Evolutionary conservation across 768 basidiomycete genomes (phyloP), one percentile per base, ranked within the genome.

Genomic region (Omphalotus guepiniiformis): DNA sequence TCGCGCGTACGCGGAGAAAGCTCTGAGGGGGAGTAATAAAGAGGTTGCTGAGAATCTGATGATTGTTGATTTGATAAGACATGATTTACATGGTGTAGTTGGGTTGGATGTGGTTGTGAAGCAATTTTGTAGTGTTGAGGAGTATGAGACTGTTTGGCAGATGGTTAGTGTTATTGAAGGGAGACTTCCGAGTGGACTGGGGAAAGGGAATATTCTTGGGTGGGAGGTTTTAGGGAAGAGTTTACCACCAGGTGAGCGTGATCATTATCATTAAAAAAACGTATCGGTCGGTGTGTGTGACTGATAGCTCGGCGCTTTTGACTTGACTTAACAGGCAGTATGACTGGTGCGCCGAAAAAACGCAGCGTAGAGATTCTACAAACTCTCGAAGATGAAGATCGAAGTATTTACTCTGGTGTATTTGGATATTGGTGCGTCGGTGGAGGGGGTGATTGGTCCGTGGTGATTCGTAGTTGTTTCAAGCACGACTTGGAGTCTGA

Each of bases 321-420:
- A n/a, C n/a, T n/a, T n/a, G n/a, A n/a, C n/a, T n/a, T n/a, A n/a
- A n/a, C 50, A 93, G 92, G 93, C 1, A 93, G 91, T 49, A 97
- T 97, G 94, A 96, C 93, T 2, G 94, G 94, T 29, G 94, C 94
- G 0, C 94, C 94, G 0, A 97, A 96, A 69, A 85, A 94, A 57
- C 83, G 94, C 26, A 91, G 88, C 47, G 85, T 95, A 6, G 88
- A 95, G 64, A 84, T 97, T 28, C 73, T 97, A 6, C 87, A 88
- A 51, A 72, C 71, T 1, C 75, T 95, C 2, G 94, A 97, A 63
- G 76, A 74, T 38, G 62, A 73, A 30, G 76, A 83, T 38, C 79
- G 94, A 21, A 78, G 82, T 21, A 70, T 93, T 15, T 97, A 97
- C 61, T 96, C 94, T 15, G 93, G 93, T 27, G 88, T 92, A 3